Evolutionary conservation across 805 yeast genomes (phyloP), one percentile per base, ranked within the genome.

Genomic region (Wickerhamiella bombiphila): DNA sequence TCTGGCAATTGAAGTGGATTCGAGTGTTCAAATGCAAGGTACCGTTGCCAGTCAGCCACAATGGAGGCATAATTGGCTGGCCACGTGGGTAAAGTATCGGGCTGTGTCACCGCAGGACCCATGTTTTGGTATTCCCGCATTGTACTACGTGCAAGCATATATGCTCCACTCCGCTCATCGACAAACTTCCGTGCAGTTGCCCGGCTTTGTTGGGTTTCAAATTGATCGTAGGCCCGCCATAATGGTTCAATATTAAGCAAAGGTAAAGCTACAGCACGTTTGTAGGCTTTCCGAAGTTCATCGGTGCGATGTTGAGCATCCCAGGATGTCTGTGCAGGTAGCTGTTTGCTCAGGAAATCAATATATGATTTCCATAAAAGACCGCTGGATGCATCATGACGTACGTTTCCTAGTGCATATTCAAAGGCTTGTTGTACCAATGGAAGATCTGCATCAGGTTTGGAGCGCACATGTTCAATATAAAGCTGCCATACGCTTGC

Each of bases 371-470:
- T 64, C 94, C 95, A 88, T 30, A 91, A 59, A 2, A 64, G 63
- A 22, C 79, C 76, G 15, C 86, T 70, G 25, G 69, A 64, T 4
- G 78, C 69, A 54, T 91, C 97, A 22, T 72, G 58, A 0, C 95
- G 95, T 36, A 86, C 81, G 42, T 74, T 70, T 21, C 68, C 73
- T 15, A 80, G 62, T 1, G 93, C 94, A 53, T 80, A 72, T 43
- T 85, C 93, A 54, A 76, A 88, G 0, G 95, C 93, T 91, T 86
- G 44, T 69, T 74, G 53, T 79, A 45, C 93, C 25, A 91, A 91
- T 18, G 88, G 93, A 3, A 85, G 77, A 37, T 65, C 64, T 34
- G 68, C 13, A 16, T 30, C 33, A n/a, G 33, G 33, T 16, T 19
- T 71, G 32, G 82, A 65, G 39, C 86, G 72, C 21, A 86, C 82